Evolutionary conservation across 2,329 filamentous ascomycete species (phyloP).

Genomic region (Xylariaceae sp.): DNA sequence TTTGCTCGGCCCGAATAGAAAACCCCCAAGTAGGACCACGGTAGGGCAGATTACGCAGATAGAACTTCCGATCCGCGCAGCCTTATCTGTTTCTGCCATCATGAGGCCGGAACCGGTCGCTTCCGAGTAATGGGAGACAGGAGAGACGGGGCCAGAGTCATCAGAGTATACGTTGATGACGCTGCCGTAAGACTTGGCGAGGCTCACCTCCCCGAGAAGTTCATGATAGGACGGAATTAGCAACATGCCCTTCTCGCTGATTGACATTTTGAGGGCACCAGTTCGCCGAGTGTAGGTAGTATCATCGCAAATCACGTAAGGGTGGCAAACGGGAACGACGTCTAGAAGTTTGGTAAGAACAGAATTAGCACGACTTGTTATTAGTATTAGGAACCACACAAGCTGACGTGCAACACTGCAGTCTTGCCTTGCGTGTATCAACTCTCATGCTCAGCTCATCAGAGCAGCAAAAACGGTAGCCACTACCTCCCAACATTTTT

Average conservation of each 20-base stretch:
- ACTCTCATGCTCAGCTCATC: conserved; percentile 20
- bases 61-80: not conserved
- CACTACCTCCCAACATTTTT: conserved; percentile 16
- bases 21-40: not conserved
- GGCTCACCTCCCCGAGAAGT: not conserved
- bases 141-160: not conserved
- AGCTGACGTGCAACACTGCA: conserved; percentile 18
- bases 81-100: not conserved
- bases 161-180: not conserved
- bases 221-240: not conserved
- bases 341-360: conserved; percentile 1
- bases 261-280: not conserved
- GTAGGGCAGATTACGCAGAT: not conserved
- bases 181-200: not conserved
- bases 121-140: not conserved
- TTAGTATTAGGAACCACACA: conserved; percentile 28
- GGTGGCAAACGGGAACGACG: not conserved
- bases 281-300: not conserved
- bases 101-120: not conserved
- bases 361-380: conserved; percentile 26
- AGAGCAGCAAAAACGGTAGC: conserved; percentile 25
- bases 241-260: not conserved
- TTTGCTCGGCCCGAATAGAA: not conserved
- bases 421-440: conserved; percentile 19
- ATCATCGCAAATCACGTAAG: not conserved